Evolutionary conservation across 441 rosid genomes (phyloP), one percentile per base, ranked within the genome.

Genomic region (Geranium incanum): DNA sequence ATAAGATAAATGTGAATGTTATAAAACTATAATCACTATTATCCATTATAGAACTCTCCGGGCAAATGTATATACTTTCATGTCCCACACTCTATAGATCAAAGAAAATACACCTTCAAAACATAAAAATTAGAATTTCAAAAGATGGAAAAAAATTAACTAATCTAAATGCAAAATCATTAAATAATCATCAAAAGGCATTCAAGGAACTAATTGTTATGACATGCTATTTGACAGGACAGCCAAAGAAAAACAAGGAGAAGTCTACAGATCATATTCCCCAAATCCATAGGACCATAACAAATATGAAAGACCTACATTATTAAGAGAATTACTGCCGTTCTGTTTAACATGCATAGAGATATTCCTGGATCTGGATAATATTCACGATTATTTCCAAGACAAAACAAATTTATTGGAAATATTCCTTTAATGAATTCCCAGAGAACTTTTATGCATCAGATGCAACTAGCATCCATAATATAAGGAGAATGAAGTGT

Each of bases 1-100:
- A 59, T 59, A 78, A 57, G 64, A 59, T 59, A 59, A 59, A 64
- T 66, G 68, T 19, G 60, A 36, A 77, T 19, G 67, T 48, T 37
- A 64, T 66, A 23, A 65, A 55, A 71, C 38, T 36, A 2, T 57
- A 39, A 60, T 41, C 64, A 67, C 57, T 15, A 50, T 1, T 6
- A 19, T 43, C 33, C 63, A 28, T 68, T 16, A 18, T 12, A 79
- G 68, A 65, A 39, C 59, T 74, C 15, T 59, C 37, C 39, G 71
- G 69, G 66, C 68, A 63, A 66, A 67, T 50, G 69, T 18, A 70
- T 36, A 6, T 65, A 36, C 37, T 9, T 39, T 37, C 11, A 21
- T 65, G 60, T 33, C 28, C 9, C n/a, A 11, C 33, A 52, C n/a
- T 36, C 66, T 21, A 62, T 21, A 62, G 23, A 62, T 21, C 8